Evolutionary conservation across 2,329 filamentous ascomycete species (phyloP).

Genomic region (Penicillium polonicum): DNA sequence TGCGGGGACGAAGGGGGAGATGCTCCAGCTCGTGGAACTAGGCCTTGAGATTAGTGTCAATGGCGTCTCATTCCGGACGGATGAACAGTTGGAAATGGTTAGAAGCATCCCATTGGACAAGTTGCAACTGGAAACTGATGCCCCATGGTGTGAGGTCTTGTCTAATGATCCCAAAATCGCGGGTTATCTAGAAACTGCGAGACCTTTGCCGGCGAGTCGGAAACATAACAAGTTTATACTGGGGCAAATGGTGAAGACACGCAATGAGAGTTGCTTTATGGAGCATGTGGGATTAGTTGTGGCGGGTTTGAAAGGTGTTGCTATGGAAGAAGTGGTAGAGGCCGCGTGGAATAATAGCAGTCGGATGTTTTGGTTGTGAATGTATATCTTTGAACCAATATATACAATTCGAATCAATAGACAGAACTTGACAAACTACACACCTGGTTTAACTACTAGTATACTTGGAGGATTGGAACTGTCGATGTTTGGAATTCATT

Average conservation of each 20-base stretch:
- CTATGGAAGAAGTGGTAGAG: slow-evolving; percentile 45
- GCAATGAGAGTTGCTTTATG: slow-evolving; percentile 53
- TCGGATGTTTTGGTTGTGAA: slow-evolving; percentile 31
- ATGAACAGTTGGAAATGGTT: slow-evolving; percentile 46
- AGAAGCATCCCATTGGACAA: slow-evolving; percentile 41
- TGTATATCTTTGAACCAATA: not conserved
- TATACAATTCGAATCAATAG: not conserved
- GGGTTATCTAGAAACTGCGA: slow-evolving; percentile 43
- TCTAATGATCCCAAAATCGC: slow-evolving; percentile 40
- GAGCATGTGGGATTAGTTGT: slow-evolving; percentile 50
- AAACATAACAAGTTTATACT: slow-evolving; percentile 52
- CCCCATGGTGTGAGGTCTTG: slow-evolving; percentile 50
- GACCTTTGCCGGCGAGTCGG: slow-evolving; percentile 42
- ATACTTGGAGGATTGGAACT: not conserved
- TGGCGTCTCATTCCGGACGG: slow-evolving; percentile 47
- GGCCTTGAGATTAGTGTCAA: slow-evolving; percentile 52
- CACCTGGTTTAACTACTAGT: not conserved
- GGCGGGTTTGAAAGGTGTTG: slow-evolving; percentile 48
- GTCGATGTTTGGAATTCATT: not conserved
- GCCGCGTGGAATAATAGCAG: slow-evolving; percentile 41
- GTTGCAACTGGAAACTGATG: slow-evolving; percentile 51
- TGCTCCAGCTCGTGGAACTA: slow-evolving; percentile 39
- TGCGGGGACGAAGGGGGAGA: slow-evolving; percentile 64
- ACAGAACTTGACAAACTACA: too few relatives aligned
- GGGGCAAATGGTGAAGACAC: slow-evolving; percentile 48